These are phyloP conservation scores for Corchorus capsularis DNA, from an alignment of 345 rosid species.

Conservation along the genomic window DNA sequence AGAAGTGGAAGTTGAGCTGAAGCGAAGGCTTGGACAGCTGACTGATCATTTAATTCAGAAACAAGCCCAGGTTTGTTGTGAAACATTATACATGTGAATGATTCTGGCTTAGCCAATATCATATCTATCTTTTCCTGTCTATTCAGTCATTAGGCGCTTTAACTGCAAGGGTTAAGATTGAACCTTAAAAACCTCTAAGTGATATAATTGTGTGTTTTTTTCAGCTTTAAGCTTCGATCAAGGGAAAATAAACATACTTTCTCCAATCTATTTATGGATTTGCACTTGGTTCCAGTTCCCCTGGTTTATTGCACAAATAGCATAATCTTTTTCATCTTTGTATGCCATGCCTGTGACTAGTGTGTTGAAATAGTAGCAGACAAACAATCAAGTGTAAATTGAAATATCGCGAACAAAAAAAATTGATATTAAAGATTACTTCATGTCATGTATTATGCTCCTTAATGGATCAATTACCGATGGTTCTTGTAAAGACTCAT, in stretches of 20 bases:
- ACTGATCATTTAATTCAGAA: constrained; percentile 98
- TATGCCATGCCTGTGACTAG: not conserved
- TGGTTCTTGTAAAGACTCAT: not conserved
- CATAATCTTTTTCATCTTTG: not conserved
- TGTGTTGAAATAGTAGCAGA: not conserved
- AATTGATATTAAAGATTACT: not conserved
- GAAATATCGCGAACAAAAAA: not conserved
- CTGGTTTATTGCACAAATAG: not conserved
- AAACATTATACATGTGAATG: constrained; percentile 12
- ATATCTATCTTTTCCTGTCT: not conserved
- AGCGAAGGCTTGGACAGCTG: constrained; percentile 82
- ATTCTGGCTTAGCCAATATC: not conserved
- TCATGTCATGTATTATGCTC: not conserved
- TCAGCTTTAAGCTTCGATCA: not conserved
- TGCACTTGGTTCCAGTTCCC: not conserved
- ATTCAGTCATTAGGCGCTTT: not conserved
- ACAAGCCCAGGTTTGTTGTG: constrained; percentile 80
- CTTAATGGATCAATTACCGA: not conserved
- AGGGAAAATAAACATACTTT: too few relatives aligned
- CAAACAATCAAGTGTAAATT: not conserved
- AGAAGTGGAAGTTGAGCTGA: constrained; percentile 85
- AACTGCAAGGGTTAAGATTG: constrained; percentile 1
- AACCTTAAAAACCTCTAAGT: not conserved
- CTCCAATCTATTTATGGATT: not conserved
- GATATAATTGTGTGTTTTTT: not conserved